Evolutionary conservation across 768 basidiomycete species (phyloP), one percentile per base, ranked within the genome.

Genomic region (Wakefieldia striispora): DNA sequence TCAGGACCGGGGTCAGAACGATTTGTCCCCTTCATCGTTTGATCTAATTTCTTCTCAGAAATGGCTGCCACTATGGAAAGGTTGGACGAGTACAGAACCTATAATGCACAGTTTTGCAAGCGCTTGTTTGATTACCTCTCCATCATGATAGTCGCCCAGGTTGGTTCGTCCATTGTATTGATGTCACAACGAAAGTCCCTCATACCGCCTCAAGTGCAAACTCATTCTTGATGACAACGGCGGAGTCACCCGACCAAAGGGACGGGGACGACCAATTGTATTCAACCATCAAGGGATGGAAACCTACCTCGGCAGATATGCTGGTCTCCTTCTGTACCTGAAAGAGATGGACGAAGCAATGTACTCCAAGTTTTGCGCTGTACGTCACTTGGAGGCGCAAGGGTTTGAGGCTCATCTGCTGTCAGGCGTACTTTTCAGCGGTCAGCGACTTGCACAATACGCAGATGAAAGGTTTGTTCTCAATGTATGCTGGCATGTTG

Each of bases 11-110:
- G 92, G 93, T 91, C 45, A 19, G 37, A 17, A 38, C 9, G 6
- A 33, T 43, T 41, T 19, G 27, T 40, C 7, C 40, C 31, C 37
- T 42, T 4, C 23, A 20, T 26, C 11, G 19, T 40, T 13, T 36
- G 36, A 11, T 14, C 48, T 66, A 21, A 61, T 43, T 24, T 37
- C 11, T 43, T 33, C 35, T 49, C 40, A 85, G 95, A 95, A 61
- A 95, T 97, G 85, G 92, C 94, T n/a, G 94, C 94, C 7, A 94
- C 93, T 0, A 95, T 95, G 80, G 94, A 94, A 69, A 76, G 94
- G 23, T 72, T 97, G 53, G 82, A 86, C 53, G 95, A 97, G 67
- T 98, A 98, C 63, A 79, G 81, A 51, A 92, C 88, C 2, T 82
- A 94, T 63, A 95, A 95, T 54, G 67, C 76, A 5, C 95, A 97